Conservation (phyloP, 1,139 yeast genomes). For the Blastobotrys raffinosifermentans region DNA sequence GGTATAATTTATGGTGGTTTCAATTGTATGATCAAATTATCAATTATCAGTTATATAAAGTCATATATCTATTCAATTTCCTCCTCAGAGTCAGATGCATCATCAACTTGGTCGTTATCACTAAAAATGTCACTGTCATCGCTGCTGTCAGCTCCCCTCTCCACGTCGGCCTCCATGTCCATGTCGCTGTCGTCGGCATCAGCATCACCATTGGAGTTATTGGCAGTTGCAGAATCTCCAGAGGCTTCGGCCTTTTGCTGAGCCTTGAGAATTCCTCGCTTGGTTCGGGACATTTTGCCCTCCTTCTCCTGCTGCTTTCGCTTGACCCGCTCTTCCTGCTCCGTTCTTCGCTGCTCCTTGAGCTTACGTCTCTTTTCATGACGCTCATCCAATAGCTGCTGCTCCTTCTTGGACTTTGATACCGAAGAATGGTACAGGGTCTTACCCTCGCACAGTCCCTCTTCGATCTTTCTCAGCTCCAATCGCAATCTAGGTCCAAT, state of each 20-base stretch:
- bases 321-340: conserved; percentile 73
- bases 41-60: no score
- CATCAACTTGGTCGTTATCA: background rate
- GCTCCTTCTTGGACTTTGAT: conserved; percentile 57
- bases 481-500: conserved; percentile 87
- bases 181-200: conserved; percentile 34
- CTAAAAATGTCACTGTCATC: conserved; percentile 11
- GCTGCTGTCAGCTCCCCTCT: conserved; percentile 12
- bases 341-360: conserved; percentile 67
- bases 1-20: no score
- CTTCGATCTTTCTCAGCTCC: conserved; percentile 80
- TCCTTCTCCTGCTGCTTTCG: conserved; percentile 70
- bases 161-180: conserved; percentile 17
- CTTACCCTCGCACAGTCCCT: conserved; percentile 82
- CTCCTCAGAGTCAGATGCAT: no score
- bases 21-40: no score
- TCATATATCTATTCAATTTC: no score
- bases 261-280: conserved; percentile 55
- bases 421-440: conserved; percentile 74
- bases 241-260: conserved; percentile 21
- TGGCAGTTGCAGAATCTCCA: conserved; percentile 23
- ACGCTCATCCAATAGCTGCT: conserved; percentile 54
- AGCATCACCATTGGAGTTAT: conserved; percentile 32
- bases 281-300: conserved; percentile 50
- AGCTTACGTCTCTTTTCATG: conserved; percentile 59